Conservation (phyloP, 2,329 filamentous ascomycete genomes). For the Annulohypoxylon truncatum region DNA sequence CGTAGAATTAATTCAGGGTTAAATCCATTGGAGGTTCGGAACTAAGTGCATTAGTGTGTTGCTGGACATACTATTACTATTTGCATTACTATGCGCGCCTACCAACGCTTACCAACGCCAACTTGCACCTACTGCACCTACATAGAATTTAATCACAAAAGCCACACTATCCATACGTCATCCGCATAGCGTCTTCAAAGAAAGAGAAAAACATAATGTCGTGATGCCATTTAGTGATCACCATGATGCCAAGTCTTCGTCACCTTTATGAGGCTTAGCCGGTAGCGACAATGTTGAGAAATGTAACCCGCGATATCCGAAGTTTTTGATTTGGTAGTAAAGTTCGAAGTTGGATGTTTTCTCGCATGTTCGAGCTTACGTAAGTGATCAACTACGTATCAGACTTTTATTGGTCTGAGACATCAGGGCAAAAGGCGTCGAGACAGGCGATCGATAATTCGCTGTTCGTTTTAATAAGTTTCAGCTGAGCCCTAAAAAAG, state of each 20-base stretch:
- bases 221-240: slow-evolving; percentile 25
- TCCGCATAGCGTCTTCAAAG: slow-evolving; percentile 12
- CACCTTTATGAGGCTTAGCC: slow-evolving; percentile 27
- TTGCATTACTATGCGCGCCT: neutral
- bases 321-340: slow-evolving; percentile 3
- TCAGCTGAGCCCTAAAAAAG: neutral
- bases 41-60: neutral
- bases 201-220: slow-evolving; percentile 3
- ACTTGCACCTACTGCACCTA: neutral
- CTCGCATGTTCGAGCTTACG: neutral
- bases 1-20: slow-evolving; percentile 6
- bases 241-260: slow-evolving; percentile 39
- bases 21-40: neutral
- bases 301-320: slow-evolving; percentile 26
- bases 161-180: slow-evolving; percentile 28
- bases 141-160: neutral
- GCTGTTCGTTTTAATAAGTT: neutral
- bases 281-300: slow-evolving; percentile 21
- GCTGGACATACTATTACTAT: neutral
- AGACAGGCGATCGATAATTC: slow-evolving; percentile 17
- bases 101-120: neutral
- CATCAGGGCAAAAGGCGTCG: slow-evolving; percentile 8
- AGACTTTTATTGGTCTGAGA: slow-evolving; percentile 30
- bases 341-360: neutral
- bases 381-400: slow-evolving; percentile 22